phyloP scores from a whole-genome alignment of 352 stramenopile species.

The Phytopythium aichiense region DNA sequence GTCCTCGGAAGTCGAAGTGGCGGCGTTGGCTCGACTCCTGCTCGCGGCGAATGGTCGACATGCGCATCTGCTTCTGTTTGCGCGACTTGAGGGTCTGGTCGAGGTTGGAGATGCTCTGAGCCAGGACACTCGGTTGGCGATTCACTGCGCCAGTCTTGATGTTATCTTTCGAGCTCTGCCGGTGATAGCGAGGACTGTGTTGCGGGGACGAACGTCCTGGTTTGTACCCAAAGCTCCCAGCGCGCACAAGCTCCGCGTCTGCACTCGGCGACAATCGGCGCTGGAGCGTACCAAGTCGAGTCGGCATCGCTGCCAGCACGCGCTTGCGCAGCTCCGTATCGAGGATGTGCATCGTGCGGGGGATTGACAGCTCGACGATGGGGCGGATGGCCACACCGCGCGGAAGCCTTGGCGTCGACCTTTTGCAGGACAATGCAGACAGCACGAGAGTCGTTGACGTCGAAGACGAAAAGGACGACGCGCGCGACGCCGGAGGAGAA shows the following conservation, averaged over 20 bases:
- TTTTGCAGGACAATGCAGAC: not conserved
- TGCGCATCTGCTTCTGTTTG: constrained; percentile 34
- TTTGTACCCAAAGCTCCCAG: not conserved
- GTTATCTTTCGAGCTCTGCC: not conserved
- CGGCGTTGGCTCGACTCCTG: constrained; percentile 33
- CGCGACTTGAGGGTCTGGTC: constrained; percentile 34
- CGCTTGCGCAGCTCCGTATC: constrained; percentile 59
- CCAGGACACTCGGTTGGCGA: constrained; percentile 5
- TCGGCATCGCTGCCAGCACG: constrained; percentile 8
- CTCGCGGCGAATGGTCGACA: constrained; percentile 34
- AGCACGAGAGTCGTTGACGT: not conserved
- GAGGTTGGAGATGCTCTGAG: constrained; percentile 28
- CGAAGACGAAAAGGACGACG: not conserved
- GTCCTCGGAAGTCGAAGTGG: constrained; percentile 40
- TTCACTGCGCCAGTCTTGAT: constrained; percentile 6
- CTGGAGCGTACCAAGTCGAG: not conserved
- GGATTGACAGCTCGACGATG: constrained; percentile 61
- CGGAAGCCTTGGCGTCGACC: not conserved
- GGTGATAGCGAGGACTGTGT: not conserved
- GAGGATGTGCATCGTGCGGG: constrained; percentile 64
- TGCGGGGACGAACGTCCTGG: constrained; percentile 2
- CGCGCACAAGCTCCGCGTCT: not conserved
- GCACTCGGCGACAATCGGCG: not conserved
- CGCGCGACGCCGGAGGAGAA: constrained; percentile 1
- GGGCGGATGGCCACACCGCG: constrained; percentile 21